Percentiles rank a stretch among this genome's conserved stretches.
phyloP scores from a whole-genome alignment of 2,329 filamentous ascomycete genomes.

The Fusarium bactridioides region DNA sequence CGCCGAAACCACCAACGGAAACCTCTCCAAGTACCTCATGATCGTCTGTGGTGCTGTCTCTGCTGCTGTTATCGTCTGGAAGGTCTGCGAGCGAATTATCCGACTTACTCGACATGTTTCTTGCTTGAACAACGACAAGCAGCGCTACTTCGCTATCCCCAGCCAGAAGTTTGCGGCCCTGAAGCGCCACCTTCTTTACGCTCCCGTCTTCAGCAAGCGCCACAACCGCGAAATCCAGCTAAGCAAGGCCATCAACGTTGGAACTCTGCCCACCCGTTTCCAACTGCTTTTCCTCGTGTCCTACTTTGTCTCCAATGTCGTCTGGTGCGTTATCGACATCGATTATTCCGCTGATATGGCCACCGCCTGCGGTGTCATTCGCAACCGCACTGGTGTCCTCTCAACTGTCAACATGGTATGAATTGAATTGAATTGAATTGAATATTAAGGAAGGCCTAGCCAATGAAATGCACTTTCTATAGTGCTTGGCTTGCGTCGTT shows the following conservation, averaged over 20 bases:
- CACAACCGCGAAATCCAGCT: constrained; percentile 71
- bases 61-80: constrained; percentile 71
- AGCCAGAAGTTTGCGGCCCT: constrained; percentile 63
- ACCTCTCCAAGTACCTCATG: constrained; percentile 68
- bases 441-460: not conserved
- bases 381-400: constrained; percentile 75
- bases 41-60: constrained; percentile 71
- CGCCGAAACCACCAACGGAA: constrained; percentile 49
- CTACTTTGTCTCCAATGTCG: constrained; percentile 66
- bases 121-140: constrained; percentile 79
- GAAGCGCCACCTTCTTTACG: constrained; percentile 78
- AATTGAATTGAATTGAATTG: not conserved
- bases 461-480: not conserved
- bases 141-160: constrained; percentile 77
- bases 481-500: not conserved
- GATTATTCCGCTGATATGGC: constrained; percentile 59
- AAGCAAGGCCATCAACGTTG: constrained; percentile 63
- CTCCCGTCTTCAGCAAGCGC: constrained; percentile 67
- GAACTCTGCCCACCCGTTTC: constrained; percentile 69
- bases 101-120: constrained; percentile 77
- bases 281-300: constrained; percentile 63
- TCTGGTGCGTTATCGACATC: constrained; percentile 74
- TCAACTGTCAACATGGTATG: constrained; percentile 77
- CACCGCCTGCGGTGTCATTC: constrained; percentile 58
- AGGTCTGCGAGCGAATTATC: constrained; percentile 65